Evolutionary conservation across 1,284 basidiomycete species (phyloP).

Genomic region (Trichosporon faecale): DNA sequence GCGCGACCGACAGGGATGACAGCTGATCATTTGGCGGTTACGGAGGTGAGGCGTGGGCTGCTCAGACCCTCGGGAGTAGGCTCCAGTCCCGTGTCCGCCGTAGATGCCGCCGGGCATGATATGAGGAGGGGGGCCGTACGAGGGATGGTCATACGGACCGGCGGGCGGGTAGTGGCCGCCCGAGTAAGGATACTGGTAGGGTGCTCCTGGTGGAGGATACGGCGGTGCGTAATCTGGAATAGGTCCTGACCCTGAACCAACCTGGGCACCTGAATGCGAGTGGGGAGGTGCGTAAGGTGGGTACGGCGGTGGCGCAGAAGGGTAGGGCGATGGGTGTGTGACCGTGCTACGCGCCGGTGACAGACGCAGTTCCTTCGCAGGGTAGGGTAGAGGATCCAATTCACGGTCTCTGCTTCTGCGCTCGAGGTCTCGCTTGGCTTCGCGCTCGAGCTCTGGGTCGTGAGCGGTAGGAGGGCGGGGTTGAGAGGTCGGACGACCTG

Average conservation of each 20-base stretch:
- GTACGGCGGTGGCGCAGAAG: slow-evolving; percentile 1
- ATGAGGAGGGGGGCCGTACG: neutral
- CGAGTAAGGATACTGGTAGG: slow-evolving; percentile 1
- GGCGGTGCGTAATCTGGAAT: neutral
- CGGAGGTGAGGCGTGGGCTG: slow-evolving; percentile 13
- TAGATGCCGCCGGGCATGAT: neutral
- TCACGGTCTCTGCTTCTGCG: neutral
- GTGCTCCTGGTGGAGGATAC: neutral
- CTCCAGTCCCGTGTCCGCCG: neutral
- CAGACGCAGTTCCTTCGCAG: neutral
- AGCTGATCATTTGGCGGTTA: slow-evolving; percentile 40
- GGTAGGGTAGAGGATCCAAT: neutral
- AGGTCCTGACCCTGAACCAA: neutral
- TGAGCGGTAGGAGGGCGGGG: neutral
- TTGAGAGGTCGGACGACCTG: neutral
- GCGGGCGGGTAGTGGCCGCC: neutral
- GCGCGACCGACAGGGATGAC: slow-evolving; percentile 41
- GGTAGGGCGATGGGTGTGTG: neutral
- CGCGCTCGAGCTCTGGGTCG: neutral
- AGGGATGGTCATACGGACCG: neutral
- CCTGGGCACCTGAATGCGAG: neutral
- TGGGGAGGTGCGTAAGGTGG: neutral
- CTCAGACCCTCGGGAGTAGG: neutral
- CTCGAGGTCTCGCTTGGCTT: neutral
- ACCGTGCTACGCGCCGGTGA: slow-evolving; percentile 1